A percentile compares a stretch with the other conserved stretches of the same genome.
Evolutionary conservation across 768 basidiomycete species (phyloP).

Genomic region (Agrocybe pediades): DNA sequence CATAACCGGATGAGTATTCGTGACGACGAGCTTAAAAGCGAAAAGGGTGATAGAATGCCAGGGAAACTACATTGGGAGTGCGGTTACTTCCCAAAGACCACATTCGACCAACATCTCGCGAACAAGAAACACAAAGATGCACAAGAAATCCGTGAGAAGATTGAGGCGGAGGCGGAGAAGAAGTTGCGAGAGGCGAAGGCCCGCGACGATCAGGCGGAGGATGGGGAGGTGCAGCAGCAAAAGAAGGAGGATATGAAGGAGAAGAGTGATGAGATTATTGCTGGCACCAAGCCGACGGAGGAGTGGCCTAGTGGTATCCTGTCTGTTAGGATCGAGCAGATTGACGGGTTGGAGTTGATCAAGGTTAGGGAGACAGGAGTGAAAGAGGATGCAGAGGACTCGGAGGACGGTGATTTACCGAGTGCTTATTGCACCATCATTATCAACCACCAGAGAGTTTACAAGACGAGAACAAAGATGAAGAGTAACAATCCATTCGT

Average conservation of each 20-base stretch:
- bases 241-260: constrained; percentile 38
- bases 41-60: constrained; percentile 30
- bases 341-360: constrained; percentile 62
- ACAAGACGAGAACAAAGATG: constrained; percentile 48
- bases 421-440: constrained; percentile 59
- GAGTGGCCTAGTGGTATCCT: constrained; percentile 71
- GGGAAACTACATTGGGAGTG: constrained; percentile 49
- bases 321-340: constrained; percentile 65
- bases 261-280: constrained; percentile 39
- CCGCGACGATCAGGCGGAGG: constrained; percentile 15
- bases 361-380: constrained; percentile 56
- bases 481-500: constrained; percentile 47
- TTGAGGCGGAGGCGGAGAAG: constrained; percentile 45
- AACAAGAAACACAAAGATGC: constrained; percentile 28
- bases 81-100: constrained; percentile 54
- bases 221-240: constrained; percentile 35
- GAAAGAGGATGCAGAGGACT: constrained; percentile 44
- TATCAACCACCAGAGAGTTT: constrained; percentile 44
- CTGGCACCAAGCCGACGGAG: constrained; percentile 52
- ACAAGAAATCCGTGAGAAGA: constrained; percentile 36
- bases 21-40: constrained; percentile 42
- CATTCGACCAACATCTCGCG: constrained; percentile 37
- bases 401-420: constrained; percentile 62
- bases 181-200: constrained; percentile 46
- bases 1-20: constrained; percentile 51